Base-by-base conservation (phyloP, 306 rosid species). In the Phaseolus lunatus region DNA sequence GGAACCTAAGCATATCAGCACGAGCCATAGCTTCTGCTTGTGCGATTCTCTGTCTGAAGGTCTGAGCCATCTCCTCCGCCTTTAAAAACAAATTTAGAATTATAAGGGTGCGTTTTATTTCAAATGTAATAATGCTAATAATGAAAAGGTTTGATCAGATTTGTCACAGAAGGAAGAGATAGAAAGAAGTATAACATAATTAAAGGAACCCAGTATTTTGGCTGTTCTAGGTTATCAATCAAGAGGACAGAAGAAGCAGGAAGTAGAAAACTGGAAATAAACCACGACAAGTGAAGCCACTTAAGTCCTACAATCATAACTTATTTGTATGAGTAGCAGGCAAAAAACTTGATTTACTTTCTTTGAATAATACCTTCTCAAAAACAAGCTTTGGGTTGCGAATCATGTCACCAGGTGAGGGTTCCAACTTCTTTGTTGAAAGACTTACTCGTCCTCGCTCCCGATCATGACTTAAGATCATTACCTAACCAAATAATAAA, bases 1-100 rank as follows among this genome's bases (percentile, higher is more conserved):
- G 99, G 88, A 92, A 92, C 57, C 92, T 83, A 75, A 92, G 97
- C 96, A 94, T 91, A 76, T 88, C 98, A 15, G 93, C 97, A 45
- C 92, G 96, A 73, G 98, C 98, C 97, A 95, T 90, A n/a, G 97
- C 97, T 87, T 92, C 98, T 9, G 98, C 97, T 82, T 95, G 98
- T 65, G 97, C 97, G 20, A 92, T 92, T 87, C 97, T 95, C 87
- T 95, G 97, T 83, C 97, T 84, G 85, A 95, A 95, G 52, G 91
- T 92, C 81, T 90, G 96, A 68, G 96, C 97, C 96, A 95, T 95
- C 89, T 95, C 98, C 82, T 95, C 98, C 2, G 98, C 98, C 98
- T 94, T 77, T 45, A 58, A 62, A 67, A 78, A 80, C 65, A 89
- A 33, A 81, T 79, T 67, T 26, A 77, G 63, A 74, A 57, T 78